These are phyloP conservation scores for Rutstroemia sp. DNA, from an alignment of 2,329 filamentous ascomycete genomes.

Conservation along the genomic window DNA sequence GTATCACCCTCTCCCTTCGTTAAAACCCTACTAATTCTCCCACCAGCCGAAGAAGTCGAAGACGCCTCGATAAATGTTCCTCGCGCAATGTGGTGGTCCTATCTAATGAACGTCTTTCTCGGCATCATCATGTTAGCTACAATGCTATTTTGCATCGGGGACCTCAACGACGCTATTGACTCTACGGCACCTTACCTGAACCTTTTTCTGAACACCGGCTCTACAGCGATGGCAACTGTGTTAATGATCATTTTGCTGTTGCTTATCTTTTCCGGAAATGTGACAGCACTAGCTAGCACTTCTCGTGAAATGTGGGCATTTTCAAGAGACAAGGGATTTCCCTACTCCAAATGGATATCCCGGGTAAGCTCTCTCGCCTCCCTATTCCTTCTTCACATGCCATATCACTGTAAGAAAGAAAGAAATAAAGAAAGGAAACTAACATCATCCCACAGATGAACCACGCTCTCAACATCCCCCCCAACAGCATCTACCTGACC, in stretches of 20 bases:
- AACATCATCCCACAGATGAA: constrained; percentile 23
- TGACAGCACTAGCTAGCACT: constrained; percentile 31
- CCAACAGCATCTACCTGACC: constrained; percentile 21
- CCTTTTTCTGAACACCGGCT: constrained; percentile 39
- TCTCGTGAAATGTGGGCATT: constrained; percentile 37
- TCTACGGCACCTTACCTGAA: constrained; percentile 31
- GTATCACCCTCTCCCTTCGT: background rate
- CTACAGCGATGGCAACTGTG: constrained; percentile 36
- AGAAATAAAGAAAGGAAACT: background rate
- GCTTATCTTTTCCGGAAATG: constrained; percentile 33
- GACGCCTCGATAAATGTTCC: constrained; percentile 41
- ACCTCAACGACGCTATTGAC: constrained; percentile 34
- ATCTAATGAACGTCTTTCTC: constrained; percentile 39
- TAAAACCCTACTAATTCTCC: background rate
- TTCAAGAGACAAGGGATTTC: constrained; percentile 18
- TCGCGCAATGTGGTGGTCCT: constrained; percentile 39
- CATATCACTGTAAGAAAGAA: background rate
- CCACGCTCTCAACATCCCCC: constrained; percentile 24
- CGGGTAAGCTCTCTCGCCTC: constrained; percentile 22
- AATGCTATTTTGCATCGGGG: constrained; percentile 31
- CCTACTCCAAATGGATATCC: constrained; percentile 33
- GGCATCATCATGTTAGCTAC: constrained; percentile 35
- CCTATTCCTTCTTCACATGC: background rate
- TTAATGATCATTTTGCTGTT: constrained; percentile 39
- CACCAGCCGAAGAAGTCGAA: constrained; percentile 39